Evolutionary conservation across 1,139 yeast species (phyloP).

Genomic region (Eremothecium sinecaudum): DNA sequence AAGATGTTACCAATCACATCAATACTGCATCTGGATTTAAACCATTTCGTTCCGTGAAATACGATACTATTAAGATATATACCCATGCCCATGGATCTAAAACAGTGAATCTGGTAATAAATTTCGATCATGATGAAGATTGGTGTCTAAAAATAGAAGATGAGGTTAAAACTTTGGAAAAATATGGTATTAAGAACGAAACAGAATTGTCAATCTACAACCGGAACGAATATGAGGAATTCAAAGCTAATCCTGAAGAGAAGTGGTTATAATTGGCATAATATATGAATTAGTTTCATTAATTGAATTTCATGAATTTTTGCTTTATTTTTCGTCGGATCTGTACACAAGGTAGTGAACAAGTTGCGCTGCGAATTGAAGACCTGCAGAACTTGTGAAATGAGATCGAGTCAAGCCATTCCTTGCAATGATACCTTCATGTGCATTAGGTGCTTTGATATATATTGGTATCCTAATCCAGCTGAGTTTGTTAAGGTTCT

Average conservation of each 20-base stretch:
- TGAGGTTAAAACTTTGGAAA: constrained; percentile 40
- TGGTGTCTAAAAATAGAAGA: constrained; percentile 51
- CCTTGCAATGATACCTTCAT: constrained; percentile 63
- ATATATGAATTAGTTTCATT: background rate
- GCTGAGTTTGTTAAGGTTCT: constrained; percentile 44
- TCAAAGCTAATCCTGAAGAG: constrained; percentile 76
- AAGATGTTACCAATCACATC: constrained; percentile 41
- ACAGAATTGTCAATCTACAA: constrained; percentile 82
- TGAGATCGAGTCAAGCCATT: constrained; percentile 40
- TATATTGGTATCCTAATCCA: constrained; percentile 63
- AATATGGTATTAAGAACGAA: constrained; percentile 78
- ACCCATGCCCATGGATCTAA: constrained; percentile 93
- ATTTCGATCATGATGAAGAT: constrained; percentile 60
- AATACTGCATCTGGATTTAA: constrained; percentile 60
- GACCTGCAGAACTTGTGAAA: constrained; percentile 24
- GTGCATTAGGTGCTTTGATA: constrained; percentile 60
- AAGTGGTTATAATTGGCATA: constrained; percentile 52
- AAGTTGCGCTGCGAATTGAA: constrained; percentile 24
- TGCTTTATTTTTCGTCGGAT: background rate
- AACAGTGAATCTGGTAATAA: constrained; percentile 84
- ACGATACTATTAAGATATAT: constrained; percentile 74
- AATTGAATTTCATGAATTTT: background rate
- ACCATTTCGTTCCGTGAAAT: constrained; percentile 72
- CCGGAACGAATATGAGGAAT: constrained; percentile 52
- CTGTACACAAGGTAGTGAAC: constrained; percentile 4